phyloP scores from a whole-genome alignment of 192 early-diverging fungal genomes.

The Coemansia sp. region DNA sequence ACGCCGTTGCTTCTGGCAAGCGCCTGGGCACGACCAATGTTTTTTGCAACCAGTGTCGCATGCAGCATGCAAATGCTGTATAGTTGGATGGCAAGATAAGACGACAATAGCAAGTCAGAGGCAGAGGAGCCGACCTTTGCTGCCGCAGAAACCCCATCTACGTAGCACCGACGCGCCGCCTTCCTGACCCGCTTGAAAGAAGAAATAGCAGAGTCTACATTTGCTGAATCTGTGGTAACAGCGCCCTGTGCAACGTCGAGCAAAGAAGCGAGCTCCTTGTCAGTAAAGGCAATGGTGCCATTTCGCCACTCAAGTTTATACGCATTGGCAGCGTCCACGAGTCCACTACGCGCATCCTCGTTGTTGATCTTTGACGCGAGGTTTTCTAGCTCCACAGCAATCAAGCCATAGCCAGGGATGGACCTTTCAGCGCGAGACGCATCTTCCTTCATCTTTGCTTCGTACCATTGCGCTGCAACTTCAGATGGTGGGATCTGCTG shows the following conservation, averaged over 20 bases:
- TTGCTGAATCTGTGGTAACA: background rate
- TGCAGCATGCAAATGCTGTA: constrained; percentile 23
- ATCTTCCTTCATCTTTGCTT: constrained; percentile 9
- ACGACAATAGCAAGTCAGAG: constrained; percentile 26
- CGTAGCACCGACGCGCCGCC: constrained; percentile 20
- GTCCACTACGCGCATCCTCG: background rate
- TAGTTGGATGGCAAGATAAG: constrained; percentile 32
- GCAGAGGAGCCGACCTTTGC: constrained; percentile 27
- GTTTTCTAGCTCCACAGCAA: constrained; percentile 12
- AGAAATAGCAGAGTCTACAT: background rate
- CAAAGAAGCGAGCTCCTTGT: constrained; percentile 22
- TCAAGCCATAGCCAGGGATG: constrained; percentile 12
- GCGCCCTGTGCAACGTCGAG: constrained; percentile 13
- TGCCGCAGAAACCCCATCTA: constrained; percentile 23
- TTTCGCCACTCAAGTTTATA: constrained; percentile 38
- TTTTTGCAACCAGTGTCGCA: constrained; percentile 14
- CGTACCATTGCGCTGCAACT: constrained; percentile 40
- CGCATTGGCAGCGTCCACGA: constrained; percentile 7
- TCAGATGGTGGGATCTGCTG: constrained; percentile 28
- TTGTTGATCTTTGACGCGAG: background rate
- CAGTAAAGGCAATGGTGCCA: constrained; percentile 21
- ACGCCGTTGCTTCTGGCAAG: constrained; percentile 15
- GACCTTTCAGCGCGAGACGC: constrained; percentile 9
- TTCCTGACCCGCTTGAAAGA: constrained; percentile 19
- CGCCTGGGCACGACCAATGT: constrained; percentile 13